Conservation (phyloP, 305 asterid species). For the Solanum hybrid region DNA sequence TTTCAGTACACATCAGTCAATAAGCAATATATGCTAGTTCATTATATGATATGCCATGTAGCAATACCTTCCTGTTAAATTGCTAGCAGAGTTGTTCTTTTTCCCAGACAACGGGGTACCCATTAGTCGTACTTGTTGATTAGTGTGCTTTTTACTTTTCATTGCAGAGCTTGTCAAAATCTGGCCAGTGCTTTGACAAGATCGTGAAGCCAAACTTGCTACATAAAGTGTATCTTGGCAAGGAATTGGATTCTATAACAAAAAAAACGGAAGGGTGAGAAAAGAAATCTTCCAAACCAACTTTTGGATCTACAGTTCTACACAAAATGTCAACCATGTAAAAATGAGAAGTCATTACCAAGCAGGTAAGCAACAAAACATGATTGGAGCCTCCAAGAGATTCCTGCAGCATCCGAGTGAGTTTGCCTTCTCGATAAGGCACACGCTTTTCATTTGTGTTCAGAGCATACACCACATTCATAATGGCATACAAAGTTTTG, state of each 20-base stretch:
- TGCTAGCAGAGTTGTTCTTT: constrained; percentile 28
- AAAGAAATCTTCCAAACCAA: background rate
- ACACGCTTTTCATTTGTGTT: constrained; percentile 49
- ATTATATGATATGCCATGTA: background rate
- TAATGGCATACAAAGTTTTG: constrained; percentile 44
- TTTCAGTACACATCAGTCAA: constrained; percentile 8
- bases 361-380: constrained; percentile 54
- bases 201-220: constrained; percentile 57
- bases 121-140: constrained; percentile 25
- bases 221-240: constrained; percentile 68
- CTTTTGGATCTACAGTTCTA: background rate
- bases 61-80: constrained; percentile 59
- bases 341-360: constrained; percentile 39
- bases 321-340: background rate
- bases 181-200: constrained; percentile 43
- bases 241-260: constrained; percentile 50
- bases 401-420: constrained; percentile 70
- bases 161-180: constrained; percentile 43
- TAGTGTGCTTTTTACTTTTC: constrained; percentile 34
- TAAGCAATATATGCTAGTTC: background rate
- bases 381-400: constrained; percentile 60
- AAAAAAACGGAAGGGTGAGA: background rate
- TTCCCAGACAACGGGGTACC: constrained; percentile 35
- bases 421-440: constrained; percentile 78
- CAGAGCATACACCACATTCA: constrained; percentile 65